Evolutionary conservation across 306 rosid genomes (phyloP).

Genomic region (Castanospermum australe): DNA sequence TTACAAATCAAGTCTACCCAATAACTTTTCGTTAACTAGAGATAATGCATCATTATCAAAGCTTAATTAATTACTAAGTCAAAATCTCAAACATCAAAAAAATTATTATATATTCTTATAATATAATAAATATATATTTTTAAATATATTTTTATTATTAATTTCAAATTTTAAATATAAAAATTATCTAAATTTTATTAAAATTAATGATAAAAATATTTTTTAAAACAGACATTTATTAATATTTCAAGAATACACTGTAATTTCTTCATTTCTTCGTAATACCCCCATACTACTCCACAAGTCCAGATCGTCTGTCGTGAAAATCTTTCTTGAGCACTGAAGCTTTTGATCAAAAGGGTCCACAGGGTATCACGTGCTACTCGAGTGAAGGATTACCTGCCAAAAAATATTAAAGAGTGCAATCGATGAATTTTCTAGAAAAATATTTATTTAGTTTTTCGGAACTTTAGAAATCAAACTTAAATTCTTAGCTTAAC

Average conservation of each 20-base stretch:
- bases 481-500: too few species aligned
- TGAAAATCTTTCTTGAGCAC: constrained; percentile 37
- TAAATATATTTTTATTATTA: too few species aligned
- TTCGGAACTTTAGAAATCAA: too few species aligned
- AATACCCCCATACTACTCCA: constrained; percentile 10
- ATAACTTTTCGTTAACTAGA: not conserved
- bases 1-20: not conserved
- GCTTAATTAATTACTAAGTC: constrained; percentile 34
- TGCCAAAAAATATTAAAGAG: not conserved
- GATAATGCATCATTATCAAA: constrained; percentile 42
- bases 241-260: too few species aligned
- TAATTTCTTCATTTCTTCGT: too few species aligned
- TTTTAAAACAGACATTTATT: too few species aligned
- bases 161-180: too few species aligned
- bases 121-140: too few species aligned
- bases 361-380: constrained; percentile 34
- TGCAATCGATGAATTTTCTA: not conserved
- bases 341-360: constrained; percentile 22
- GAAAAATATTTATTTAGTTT: too few species aligned
- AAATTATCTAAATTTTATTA: too few species aligned
- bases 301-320: constrained; percentile 43
- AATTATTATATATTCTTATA: too few species aligned
- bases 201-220: too few species aligned
- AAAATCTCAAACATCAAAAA: constrained; percentile 38
- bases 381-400: not conserved